phyloP scores from a whole-genome alignment of 1,139 yeast species.

The Ogataea hybrid region DNA sequence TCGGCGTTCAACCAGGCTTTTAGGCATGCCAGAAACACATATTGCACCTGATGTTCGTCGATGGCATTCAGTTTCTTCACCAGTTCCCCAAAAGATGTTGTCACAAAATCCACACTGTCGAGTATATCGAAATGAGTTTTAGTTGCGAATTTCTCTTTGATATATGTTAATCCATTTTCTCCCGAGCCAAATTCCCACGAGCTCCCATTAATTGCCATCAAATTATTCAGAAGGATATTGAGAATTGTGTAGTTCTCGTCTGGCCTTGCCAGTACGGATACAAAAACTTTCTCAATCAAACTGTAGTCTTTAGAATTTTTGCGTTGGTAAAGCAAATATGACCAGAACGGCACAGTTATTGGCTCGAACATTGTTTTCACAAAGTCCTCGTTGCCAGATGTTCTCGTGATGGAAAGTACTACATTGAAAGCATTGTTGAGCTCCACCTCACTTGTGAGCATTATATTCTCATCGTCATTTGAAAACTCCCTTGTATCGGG shows the following conservation, averaged over 20 bases:
- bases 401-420: constrained; percentile 56
- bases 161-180: constrained; percentile 55
- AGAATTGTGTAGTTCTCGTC: constrained; percentile 22
- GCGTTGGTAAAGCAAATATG: constrained; percentile 51
- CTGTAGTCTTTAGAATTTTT: constrained; percentile 40
- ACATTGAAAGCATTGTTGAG: constrained; percentile 68
- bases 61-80: constrained; percentile 45
- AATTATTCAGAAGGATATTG: constrained; percentile 10
- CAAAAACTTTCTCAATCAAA: constrained; percentile 47
- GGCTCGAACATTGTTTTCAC: constrained; percentile 43
- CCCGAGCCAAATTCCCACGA: constrained; percentile 54
- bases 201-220: constrained; percentile 37
- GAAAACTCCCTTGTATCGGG: constrained; percentile 31
- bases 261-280: constrained; percentile 45
- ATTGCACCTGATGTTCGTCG: constrained; percentile 46
- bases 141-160: constrained; percentile 31
- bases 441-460: constrained; percentile 44
- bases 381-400: constrained; percentile 40
- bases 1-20: constrained; percentile 54
- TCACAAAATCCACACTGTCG: constrained; percentile 50
- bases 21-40: constrained; percentile 51
- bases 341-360: constrained; percentile 56
- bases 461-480: constrained; percentile 19
- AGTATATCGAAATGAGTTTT: constrained; percentile 31
- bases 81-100: constrained; percentile 42